Evolutionary conservation across 495 filamentous ascomycete genomes (phyloP).

Genomic region (Evernia prunastri): DNA sequence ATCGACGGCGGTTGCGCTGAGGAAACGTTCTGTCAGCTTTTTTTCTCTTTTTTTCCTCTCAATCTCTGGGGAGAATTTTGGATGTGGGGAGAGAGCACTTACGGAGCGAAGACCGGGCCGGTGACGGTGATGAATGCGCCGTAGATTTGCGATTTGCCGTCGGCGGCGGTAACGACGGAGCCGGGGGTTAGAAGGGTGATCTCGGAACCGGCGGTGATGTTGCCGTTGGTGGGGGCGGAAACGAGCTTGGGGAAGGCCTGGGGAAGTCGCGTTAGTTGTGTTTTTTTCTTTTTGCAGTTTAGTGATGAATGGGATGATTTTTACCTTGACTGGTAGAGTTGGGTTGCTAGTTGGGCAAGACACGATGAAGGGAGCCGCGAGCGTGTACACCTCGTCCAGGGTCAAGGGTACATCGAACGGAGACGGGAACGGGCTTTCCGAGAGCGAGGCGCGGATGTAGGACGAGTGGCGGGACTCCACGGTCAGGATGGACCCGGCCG

Average conservation of each 20-base stretch:
- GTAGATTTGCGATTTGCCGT: slow-evolving; percentile 26
- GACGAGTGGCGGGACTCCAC: slow-evolving; percentile 56
- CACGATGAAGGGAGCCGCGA: slow-evolving; percentile 53
- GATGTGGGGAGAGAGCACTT: slow-evolving; percentile 1
- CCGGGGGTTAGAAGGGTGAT: slow-evolving; percentile 28
- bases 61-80: no score
- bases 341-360: slow-evolving; percentile 51
- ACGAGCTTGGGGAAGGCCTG: slow-evolving; percentile 44
- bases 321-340: slow-evolving; percentile 46
- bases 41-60: no score
- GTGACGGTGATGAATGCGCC: slow-evolving; percentile 38
- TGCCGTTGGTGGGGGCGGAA: slow-evolving; percentile 24
- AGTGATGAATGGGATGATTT: neutral
- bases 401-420: slow-evolving; percentile 52
- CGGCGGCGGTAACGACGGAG: slow-evolving; percentile 23
- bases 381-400: slow-evolving; percentile 54
- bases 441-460: slow-evolving; percentile 47
- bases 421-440: slow-evolving; percentile 46
- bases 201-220: slow-evolving; percentile 22
- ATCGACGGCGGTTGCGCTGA: slow-evolving; percentile 23
- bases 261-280: neutral
- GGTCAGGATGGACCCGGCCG: slow-evolving; percentile 55
- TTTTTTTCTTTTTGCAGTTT: no score
- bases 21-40: no score
- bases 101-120: slow-evolving; percentile 33